Evolutionary conservation across 169 alveolate genomes (phyloP).

Genomic region (Cryptosporidium tyzzeri): DNA sequence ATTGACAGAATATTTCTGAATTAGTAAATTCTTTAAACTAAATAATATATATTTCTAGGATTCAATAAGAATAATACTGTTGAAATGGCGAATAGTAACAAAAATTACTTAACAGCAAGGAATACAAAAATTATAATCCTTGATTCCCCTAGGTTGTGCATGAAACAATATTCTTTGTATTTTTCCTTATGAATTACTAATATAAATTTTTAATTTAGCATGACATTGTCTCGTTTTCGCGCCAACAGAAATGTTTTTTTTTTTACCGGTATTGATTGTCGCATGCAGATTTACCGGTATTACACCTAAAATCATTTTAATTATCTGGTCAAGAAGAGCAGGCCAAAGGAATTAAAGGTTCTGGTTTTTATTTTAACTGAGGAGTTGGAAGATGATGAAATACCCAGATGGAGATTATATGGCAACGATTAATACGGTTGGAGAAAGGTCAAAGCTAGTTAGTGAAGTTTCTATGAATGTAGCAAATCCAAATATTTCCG

Average conservation of each 20-base stretch:
- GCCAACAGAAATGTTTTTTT: conserved; percentile 12
- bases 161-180: neutral
- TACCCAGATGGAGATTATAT: conserved; percentile 27
- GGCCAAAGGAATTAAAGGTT: conserved; percentile 22
- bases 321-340: conserved; percentile 14
- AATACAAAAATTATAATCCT: neutral
- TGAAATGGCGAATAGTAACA: too few relatives aligned
- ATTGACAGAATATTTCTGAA: conserved; percentile 78
- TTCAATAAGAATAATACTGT: neutral
- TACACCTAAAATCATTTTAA: conserved; percentile 8
- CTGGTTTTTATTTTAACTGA: conserved; percentile 12
- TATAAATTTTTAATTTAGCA: conserved; percentile 12
- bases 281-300: conserved; percentile 76
- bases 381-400: conserved; percentile 45
- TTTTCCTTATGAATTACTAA: too few relatives aligned
- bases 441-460: conserved; percentile 25
- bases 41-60: neutral
- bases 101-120: too few relatives aligned
- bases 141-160: neutral
- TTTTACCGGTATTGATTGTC: conserved; percentile 51
- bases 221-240: conserved; percentile 74
- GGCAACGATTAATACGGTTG: neutral
- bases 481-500: neutral
- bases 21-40: neutral
- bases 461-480: conserved; percentile 23